Conservation (phyloP, 805 yeast species). For the Sungouiella blattae region DNA sequence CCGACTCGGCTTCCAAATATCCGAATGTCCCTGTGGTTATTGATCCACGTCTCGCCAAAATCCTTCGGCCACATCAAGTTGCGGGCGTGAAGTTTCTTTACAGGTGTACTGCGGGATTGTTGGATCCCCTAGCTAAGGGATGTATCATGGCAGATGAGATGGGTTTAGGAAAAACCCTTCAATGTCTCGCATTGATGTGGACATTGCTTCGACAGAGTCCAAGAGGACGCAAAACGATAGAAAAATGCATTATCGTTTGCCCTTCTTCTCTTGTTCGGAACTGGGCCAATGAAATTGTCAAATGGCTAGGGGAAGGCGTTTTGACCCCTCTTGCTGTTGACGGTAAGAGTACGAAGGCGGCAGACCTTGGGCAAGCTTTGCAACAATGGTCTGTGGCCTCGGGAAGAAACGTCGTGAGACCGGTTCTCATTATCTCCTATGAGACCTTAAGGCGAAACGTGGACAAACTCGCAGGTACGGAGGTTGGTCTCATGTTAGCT, state of each 20-base stretch:
- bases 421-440: conserved; percentile 89
- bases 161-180: conserved; percentile 92
- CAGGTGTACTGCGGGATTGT: conserved; percentile 84
- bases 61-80: conserved; percentile 91
- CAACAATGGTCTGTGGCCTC: conserved; percentile 82
- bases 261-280: conserved; percentile 91
- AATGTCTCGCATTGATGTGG: conserved; percentile 90
- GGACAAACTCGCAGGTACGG: conserved; percentile 66
- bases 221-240: conserved; percentile 74
- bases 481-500: conserved; percentile 72
- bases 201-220: conserved; percentile 87
- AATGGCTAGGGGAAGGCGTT: conserved; percentile 94
- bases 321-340: conserved; percentile 87
- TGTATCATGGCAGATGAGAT: conserved; percentile 98
- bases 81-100: conserved; percentile 92
- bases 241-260: conserved; percentile 88
- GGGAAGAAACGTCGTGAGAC: conserved; percentile 87
- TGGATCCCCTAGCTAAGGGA: conserved; percentile 82
- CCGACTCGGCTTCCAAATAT: conserved; percentile 48
- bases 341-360: conserved; percentile 75
- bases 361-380: conserved; percentile 65
- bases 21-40: conserved; percentile 95
- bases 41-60: conserved; percentile 81
- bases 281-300: conserved; percentile 95
- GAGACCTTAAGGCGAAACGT: conserved; percentile 89